Evolutionary conservation across 2,329 filamentous ascomycete genomes (phyloP), one percentile per base, ranked within the genome.

Genomic region (Paramyrothecium sp.): DNA sequence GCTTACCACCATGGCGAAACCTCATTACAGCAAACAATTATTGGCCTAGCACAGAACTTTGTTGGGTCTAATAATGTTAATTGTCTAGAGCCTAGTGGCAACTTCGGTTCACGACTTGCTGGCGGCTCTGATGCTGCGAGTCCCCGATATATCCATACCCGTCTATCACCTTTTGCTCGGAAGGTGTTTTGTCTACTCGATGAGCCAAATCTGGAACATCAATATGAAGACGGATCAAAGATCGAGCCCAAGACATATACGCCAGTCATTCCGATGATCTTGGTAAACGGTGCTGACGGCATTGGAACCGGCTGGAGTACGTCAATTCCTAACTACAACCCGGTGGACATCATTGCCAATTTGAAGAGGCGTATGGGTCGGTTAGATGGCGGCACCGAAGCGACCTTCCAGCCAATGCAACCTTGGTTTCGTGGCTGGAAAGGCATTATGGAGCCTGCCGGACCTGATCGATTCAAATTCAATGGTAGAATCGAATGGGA

Each of bases 271-370:
- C 95, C 95, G 1, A 91, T 98, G 88, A 84, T 99, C 53, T 79
- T 99, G 48, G 86, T 98, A 73, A 99, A 99, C 69, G 95, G 95
- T 65, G 92, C 95, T 2, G 95, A 98, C 69, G 95, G 95, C 82
- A 99, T 99, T 67, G 95, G 95, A 61, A 99, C 95, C 21, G 95
- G 95, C 63, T 99, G 95, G 95, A 98, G 94, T 73, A 96, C 95
- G 1, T 89, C 86, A 2, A 97, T 99, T 66, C 96, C 95, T 48
- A 99, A 98, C 74, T 99, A 96, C 71, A 92, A 96, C 64, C 95
- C 95, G 0, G 81, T 90, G 58, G 93, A 98, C 54, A 88, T 99
- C 57, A 90, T 98, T 61, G 87, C 86, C 54, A 98, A 99, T 64
- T 72, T 99, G 60, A 93, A 83, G 75, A 88, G 91, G 23, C 87